Base-by-base conservation (phyloP, 2,329 filamentous ascomycete genomes). In the Helminthosporium solani region DNA sequence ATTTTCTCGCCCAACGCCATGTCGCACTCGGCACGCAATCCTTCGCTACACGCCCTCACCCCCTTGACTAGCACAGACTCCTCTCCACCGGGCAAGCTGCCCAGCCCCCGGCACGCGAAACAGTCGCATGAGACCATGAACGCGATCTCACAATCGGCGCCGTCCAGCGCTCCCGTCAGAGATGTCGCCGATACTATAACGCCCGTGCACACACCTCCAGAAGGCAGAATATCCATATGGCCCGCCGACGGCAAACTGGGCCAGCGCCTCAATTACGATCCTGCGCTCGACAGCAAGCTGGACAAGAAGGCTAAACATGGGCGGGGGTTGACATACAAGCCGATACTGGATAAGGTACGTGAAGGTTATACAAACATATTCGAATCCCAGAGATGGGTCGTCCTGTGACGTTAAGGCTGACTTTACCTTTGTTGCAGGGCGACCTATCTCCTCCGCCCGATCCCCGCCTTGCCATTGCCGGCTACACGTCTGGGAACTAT, bases 361-460 rank as follows among this genome's bases (percentile, higher is more conserved):
- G 54, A 64, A 59, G 59, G 59, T 50, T 36, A 49, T 40, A 50
- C 33, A 41, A 21, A 49, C 57, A 58, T 44, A 64, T 46, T 50
- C 54, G 51, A 53, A 51, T 46, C 50, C 50, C 55, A 49, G 49
- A 60, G 57, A 66, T 68, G 65, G 66, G 63, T 70, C 66, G 66
- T 58, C 63, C 66, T 68, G 66, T 62, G 64, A 68, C 63, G 62
- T 64, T 58, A 66, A 70, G 64, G 65, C 68, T 70, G 62, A 70
- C 63, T 62, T 64, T 47, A 69, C 64, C 68, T 70, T 64, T 67
- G 66, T 70, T 67, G 68, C 80, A 87, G 83, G 83, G 87, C 80
- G 86, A 91, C 83, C 85, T 90, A 75, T 81, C 82, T 76, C 82
- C 83, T 71, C 83, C 87, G 66, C 75, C 82, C 57, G 94, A 99